phyloP scores from a whole-genome alignment of 2,329 filamentous ascomycete species.

The Aspergillus latus region DNA sequence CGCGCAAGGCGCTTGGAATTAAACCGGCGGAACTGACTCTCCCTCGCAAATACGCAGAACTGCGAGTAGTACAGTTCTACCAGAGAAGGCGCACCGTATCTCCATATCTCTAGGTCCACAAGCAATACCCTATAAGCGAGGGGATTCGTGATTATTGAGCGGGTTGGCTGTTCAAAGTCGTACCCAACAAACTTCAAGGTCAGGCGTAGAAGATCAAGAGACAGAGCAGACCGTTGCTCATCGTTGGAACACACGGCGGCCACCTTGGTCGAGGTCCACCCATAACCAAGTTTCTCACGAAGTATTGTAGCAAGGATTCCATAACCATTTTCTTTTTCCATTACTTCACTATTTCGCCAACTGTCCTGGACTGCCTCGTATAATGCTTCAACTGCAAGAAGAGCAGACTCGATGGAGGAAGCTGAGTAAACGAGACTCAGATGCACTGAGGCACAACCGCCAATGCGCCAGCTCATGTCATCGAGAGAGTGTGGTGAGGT shows the following conservation, averaged over 20 bases:
- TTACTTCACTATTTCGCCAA: slow-evolving; percentile 97
- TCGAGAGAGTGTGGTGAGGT: slow-evolving; percentile 81
- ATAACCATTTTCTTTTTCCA: slow-evolving; percentile 95
- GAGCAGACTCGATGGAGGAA: slow-evolving; percentile 65
- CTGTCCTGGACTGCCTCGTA: slow-evolving; percentile 84
- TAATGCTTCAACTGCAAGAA: slow-evolving; percentile 77
- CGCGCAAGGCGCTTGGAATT: slow-evolving; percentile 82
- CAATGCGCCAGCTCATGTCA: slow-evolving; percentile 86
- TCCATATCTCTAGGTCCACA: slow-evolving; percentile 92
- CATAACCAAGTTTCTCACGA: slow-evolving; percentile 68
- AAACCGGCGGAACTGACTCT: slow-evolving; percentile 88
- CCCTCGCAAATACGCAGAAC: slow-evolving; percentile 82
- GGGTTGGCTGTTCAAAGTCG: slow-evolving; percentile 71
- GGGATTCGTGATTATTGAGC: slow-evolving; percentile 93
- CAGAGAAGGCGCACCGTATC: slow-evolving; percentile 70
- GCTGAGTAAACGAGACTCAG: slow-evolving; percentile 82
- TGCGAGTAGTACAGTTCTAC: slow-evolving; percentile 92
- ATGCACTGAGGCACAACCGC: slow-evolving; percentile 83
- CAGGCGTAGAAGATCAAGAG: slow-evolving; percentile 66
- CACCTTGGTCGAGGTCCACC: slow-evolving; percentile 46
- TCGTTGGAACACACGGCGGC: slow-evolving; percentile 35
- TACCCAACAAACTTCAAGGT: slow-evolving; percentile 89
- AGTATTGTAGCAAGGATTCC: slow-evolving; percentile 81
- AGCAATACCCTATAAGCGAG: slow-evolving; percentile 89
- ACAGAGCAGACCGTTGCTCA: slow-evolving; percentile 54